Evolutionary conservation across 2,329 filamentous ascomycete species (phyloP).

Genomic region (Aspergillus persii): DNA sequence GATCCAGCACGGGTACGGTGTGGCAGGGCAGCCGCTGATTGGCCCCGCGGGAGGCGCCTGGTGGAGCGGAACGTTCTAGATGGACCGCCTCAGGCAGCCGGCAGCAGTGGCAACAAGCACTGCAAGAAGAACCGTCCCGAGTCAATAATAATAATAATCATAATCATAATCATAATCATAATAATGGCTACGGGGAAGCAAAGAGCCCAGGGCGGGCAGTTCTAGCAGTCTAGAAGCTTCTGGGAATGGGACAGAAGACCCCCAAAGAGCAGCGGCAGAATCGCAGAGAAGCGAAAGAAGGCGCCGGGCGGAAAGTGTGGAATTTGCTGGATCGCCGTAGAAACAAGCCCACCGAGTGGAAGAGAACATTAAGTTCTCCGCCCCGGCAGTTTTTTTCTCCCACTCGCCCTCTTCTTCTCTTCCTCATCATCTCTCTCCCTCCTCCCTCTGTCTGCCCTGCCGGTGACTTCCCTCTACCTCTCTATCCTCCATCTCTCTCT

Average conservation of each 20-base stretch:
- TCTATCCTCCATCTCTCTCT: conserved; percentile 16
- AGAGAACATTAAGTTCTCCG: conserved; percentile 31
- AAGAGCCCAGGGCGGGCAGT: too few relatives aligned
- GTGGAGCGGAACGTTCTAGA: conserved; percentile 37
- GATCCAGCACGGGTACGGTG: background rate
- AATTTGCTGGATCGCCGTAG: conserved; percentile 42
- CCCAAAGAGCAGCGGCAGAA: conserved; percentile 1
- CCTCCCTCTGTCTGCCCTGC: conserved; percentile 10
- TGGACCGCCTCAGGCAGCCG: conserved; percentile 17
- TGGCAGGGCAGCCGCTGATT: conserved; percentile 7
- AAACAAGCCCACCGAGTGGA: conserved; percentile 33
- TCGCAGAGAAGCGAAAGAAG: background rate
- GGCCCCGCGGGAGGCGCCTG: conserved; percentile 7
- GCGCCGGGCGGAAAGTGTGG: conserved; percentile 21
- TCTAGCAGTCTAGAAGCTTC: too few relatives aligned
- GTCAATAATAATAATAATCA: too few relatives aligned
- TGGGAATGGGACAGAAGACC: too few relatives aligned
- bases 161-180: too few relatives aligned
- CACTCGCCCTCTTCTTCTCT: conserved; percentile 7
- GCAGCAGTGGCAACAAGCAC: too few relatives aligned
- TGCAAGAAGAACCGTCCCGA: too few relatives aligned
- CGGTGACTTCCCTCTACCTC: conserved; percentile 7
- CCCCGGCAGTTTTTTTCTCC: conserved; percentile 16
- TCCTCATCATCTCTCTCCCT: conserved; percentile 14
- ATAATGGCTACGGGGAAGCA: too few relatives aligned